These are phyloP conservation scores for Sequoia sempervirens DNA, from an alignment of 75 land plant genomes.

Conservation along the genomic window DNA sequence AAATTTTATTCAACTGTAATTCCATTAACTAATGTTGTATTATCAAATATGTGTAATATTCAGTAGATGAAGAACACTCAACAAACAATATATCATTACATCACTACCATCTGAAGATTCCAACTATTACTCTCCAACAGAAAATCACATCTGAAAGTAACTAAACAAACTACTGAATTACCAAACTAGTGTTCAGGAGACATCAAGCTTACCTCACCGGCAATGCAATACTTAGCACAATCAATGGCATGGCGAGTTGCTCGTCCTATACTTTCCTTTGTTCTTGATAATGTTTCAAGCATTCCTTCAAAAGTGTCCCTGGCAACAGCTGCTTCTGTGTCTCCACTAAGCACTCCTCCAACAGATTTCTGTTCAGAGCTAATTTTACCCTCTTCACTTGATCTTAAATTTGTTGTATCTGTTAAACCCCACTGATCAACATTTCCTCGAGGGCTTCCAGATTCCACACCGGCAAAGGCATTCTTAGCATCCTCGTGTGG, in stretches of 20 bases:
- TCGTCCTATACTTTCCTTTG: conserved; percentile 95
- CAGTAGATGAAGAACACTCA: not conserved
- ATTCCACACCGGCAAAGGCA: not conserved
- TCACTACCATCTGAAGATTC: not conserved
- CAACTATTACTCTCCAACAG: not conserved
- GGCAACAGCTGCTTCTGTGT: conserved; percentile 92
- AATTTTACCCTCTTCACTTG: conserved; percentile 27
- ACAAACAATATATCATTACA: not conserved
- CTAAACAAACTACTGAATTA: not conserved
- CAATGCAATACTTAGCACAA: conserved; percentile 95
- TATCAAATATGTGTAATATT: not conserved
- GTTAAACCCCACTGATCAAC: conserved; percentile 10
- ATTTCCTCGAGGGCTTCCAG: conserved; percentile 26
- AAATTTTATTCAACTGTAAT: no score
- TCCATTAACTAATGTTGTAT: not conserved
- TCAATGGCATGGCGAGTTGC: conserved; percentile 97
- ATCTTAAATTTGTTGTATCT: conserved; percentile 27
- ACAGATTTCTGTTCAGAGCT: conserved; percentile 24
- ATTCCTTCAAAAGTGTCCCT: conserved; percentile 97
- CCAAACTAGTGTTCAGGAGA: not conserved
- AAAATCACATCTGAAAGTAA: not conserved
- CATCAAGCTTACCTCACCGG: conserved; percentile 61
- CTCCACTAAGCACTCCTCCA: conserved; percentile 59
- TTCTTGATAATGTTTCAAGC: conserved; percentile 96
- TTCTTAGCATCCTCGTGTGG: conserved; percentile 22